Evolutionary conservation across 768 basidiomycete genomes (phyloP).

Genomic region (Chalciporus piperatus): DNA sequence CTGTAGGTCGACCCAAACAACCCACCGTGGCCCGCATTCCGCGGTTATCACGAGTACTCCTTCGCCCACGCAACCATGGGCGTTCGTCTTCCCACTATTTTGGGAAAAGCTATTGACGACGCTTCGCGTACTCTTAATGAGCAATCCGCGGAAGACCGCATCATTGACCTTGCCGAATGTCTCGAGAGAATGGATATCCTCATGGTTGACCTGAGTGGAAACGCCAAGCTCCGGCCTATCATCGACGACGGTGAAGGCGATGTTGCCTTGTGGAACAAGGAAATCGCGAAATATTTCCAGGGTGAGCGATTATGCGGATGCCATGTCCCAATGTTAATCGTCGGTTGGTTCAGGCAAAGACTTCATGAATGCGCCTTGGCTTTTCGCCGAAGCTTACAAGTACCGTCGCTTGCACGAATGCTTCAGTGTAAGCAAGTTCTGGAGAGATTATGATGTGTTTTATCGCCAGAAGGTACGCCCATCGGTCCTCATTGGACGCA

Average conservation of each 20-base stretch:
- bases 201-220: constrained; percentile 83
- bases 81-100: constrained; percentile 90
- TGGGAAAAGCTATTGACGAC: constrained; percentile 95
- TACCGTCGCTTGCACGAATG: constrained; percentile 90
- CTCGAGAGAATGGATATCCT: constrained; percentile 88
- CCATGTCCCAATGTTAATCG: neutral
- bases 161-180: constrained; percentile 81
- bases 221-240: constrained; percentile 82
- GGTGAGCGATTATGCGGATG: constrained; percentile 40
- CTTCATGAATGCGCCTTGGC: constrained; percentile 95
- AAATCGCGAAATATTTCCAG: constrained; percentile 92
- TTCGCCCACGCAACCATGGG: constrained; percentile 95
- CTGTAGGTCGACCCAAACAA: constrained; percentile 75
- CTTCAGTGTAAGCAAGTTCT: constrained; percentile 88
- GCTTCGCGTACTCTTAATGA: constrained; percentile 85
- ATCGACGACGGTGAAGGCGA: constrained; percentile 90
- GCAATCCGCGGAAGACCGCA: constrained; percentile 75
- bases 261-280: constrained; percentile 95
- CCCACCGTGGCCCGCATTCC: constrained; percentile 79
- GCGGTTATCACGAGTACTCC: constrained; percentile 78
- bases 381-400: constrained; percentile 95
- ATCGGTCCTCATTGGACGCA: neutral
- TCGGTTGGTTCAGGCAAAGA: constrained; percentile 56
- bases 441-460: constrained; percentile 91
- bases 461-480: constrained; percentile 81